phyloP scores from a whole-genome alignment of 23 red algal species.

The Cyanidioschyzon merolae region DNA sequence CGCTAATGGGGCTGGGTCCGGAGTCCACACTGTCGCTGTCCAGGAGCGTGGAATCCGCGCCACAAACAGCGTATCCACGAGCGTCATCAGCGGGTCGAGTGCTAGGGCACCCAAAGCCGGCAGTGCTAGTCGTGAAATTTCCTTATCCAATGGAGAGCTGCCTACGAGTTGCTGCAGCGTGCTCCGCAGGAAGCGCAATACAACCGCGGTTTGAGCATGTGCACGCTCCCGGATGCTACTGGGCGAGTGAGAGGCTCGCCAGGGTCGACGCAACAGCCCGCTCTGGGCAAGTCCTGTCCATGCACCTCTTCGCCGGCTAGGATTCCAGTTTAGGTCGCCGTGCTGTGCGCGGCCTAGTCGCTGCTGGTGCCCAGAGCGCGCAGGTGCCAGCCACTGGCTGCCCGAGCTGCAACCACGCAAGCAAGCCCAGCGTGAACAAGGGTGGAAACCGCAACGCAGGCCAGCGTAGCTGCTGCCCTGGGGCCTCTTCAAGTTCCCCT shows the following conservation, averaged over 20 bases:
- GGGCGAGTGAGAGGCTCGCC: background rate
- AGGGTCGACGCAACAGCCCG: background rate
- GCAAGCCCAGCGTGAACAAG: too few relatives aligned
- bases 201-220: background rate
- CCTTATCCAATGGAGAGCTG: constrained; percentile 4
- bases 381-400: too few relatives aligned
- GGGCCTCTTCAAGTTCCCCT: too few relatives aligned
- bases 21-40: background rate
- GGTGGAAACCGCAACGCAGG: too few relatives aligned
- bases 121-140: constrained; percentile 43
- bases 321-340: too few relatives aligned
- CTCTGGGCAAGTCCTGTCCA: background rate
- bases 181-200: background rate
- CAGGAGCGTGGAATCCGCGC: constrained; percentile 29
- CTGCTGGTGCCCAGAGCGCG: too few relatives aligned
- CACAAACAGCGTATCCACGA: constrained; percentile 85
- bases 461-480: too few relatives aligned
- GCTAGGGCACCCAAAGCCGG: constrained; percentile 76
- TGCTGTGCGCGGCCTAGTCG: too few relatives aligned
- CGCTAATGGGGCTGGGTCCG: constrained; percentile 42
- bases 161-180: background rate
- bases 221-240: background rate
- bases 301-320: too few relatives aligned
- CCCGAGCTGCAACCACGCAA: too few relatives aligned
- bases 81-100: constrained; percentile 81